Evolutionary conservation across 306 rosid species (phyloP).

Genomic region (Glycine soja): DNA sequence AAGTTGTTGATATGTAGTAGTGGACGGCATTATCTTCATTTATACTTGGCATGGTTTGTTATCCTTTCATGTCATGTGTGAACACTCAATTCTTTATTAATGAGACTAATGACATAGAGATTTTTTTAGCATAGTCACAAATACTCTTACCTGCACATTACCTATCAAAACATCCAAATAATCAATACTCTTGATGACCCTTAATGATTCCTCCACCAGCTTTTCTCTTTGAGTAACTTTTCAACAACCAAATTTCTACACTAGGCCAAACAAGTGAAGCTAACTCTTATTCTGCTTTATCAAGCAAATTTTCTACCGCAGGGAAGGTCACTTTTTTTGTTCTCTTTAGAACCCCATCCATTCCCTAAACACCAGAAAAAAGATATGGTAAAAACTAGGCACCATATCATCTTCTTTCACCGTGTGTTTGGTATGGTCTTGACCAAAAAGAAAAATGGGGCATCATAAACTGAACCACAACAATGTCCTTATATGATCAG

Average conservation of each 20-base stretch:
- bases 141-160: slow-evolving; percentile 21
- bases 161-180: slow-evolving; percentile 44
- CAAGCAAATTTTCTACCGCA: background rate
- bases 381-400: slow-evolving; percentile 19
- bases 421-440: slow-evolving; percentile 28
- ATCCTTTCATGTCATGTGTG: slow-evolving; percentile 1
- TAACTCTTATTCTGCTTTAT: background rate
- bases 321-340: background rate
- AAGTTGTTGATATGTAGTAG: no score
- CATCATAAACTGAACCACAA: slow-evolving; percentile 43
- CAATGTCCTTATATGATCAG: slow-evolving; percentile 24
- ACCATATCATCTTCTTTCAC: background rate
- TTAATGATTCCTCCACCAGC: slow-evolving; percentile 45
- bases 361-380: slow-evolving; percentile 1
- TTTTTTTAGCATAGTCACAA: background rate
- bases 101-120: slow-evolving; percentile 2
- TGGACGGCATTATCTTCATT: slow-evolving; percentile 11
- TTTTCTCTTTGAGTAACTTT: slow-evolving; percentile 29
- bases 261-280: slow-evolving; percentile 17
- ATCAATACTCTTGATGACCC: slow-evolving; percentile 29
- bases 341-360: background rate
- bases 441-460: slow-evolving; percentile 39
- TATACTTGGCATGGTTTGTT: slow-evolving; percentile 29
- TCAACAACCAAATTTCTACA: slow-evolving; percentile 42
- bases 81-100: slow-evolving; percentile 31